Base-by-base conservation (phyloP, 2,329 filamentous ascomycete species). In the Seiridium unicorne region DNA sequence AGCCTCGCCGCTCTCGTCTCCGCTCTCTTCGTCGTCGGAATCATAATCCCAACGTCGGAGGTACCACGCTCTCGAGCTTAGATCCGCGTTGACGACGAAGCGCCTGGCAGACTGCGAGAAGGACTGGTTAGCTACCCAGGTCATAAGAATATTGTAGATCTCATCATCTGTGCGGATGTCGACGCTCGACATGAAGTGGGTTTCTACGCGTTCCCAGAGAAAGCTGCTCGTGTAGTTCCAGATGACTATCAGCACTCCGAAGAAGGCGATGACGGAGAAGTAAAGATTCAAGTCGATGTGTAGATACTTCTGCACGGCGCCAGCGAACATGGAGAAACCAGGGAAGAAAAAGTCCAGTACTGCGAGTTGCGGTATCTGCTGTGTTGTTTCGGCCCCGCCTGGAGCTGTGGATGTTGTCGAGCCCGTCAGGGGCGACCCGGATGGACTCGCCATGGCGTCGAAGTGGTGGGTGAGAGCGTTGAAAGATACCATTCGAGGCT, bases 141-240 rank as follows among this genome's bases (percentile, higher is more conserved):
- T 80, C 86, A 91, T 90, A 46, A 91, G 68, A 67, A 90, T 89
- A 68, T 88, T 88, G 76, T 90, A 91, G 60, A 89, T 84, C 70
- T 91, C 89, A 66, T 92, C 89, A 60, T 91, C 87, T 35, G 84
- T 81, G 49, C 86, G 82, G 44, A 92, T 84, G 65, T 88, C 84
- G 18, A 88, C 87, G 1, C 82, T 84, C 3, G 85, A 89, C 79
- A 89, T 86, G 65, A 89, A 81, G 66, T 89, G 76, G 5, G 75
- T 67, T 47, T 83, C 77, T 36, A 87, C 63, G 44, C 81, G 71
- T 1, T 72, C 69, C 75, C 78, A 82, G 10, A 84, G 60, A 65
- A 79, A 81, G 2, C 76, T 71, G 57, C 74, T 79, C 49, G 83
- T 69, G 64, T 88, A 88, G 62, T 78, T 78, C 75, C 82, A 82